phyloP scores from a whole-genome alignment of 2,329 filamentous ascomycete genomes.

The Keithomyces neogunnii region DNA sequence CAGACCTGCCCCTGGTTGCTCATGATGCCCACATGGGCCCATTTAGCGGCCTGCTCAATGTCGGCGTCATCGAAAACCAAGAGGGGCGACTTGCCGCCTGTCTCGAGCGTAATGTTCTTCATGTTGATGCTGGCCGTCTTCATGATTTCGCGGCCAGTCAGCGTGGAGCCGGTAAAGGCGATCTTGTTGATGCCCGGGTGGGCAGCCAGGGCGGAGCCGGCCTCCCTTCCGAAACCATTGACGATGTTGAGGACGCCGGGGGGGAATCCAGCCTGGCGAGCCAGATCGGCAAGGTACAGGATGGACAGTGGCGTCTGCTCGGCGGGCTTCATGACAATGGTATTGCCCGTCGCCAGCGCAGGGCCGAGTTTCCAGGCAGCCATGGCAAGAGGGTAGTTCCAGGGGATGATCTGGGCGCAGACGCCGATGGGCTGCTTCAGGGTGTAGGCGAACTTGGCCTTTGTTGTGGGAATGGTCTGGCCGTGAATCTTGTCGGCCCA shows the following conservation, averaged over 20 bases:
- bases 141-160: constrained; percentile 67
- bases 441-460: constrained; percentile 66
- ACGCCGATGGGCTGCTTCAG: constrained; percentile 71
- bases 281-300: constrained; percentile 55
- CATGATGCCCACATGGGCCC: constrained; percentile 42
- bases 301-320: constrained; percentile 61
- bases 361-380: constrained; percentile 66
- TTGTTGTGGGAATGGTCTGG: constrained; percentile 62
- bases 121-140: constrained; percentile 59
- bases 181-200: constrained; percentile 68
- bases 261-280: constrained; percentile 68
- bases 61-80: constrained; percentile 59
- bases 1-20: constrained; percentile 58
- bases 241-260: constrained; percentile 70
- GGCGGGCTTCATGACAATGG: constrained; percentile 55
- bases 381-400: constrained; percentile 55
- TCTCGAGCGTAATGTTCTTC: constrained; percentile 60
- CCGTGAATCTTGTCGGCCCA: constrained; percentile 75
- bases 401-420: constrained; percentile 64
- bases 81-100: constrained; percentile 58
- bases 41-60: constrained; percentile 58
- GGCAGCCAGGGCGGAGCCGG: constrained; percentile 58
- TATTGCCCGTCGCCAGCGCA: constrained; percentile 56
- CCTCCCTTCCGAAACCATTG: constrained; percentile 61
- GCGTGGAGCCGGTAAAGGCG: constrained; percentile 70